Conservation (phyloP, 1,139 yeast genomes). For the Arxiozyma slooffiae region DNA sequence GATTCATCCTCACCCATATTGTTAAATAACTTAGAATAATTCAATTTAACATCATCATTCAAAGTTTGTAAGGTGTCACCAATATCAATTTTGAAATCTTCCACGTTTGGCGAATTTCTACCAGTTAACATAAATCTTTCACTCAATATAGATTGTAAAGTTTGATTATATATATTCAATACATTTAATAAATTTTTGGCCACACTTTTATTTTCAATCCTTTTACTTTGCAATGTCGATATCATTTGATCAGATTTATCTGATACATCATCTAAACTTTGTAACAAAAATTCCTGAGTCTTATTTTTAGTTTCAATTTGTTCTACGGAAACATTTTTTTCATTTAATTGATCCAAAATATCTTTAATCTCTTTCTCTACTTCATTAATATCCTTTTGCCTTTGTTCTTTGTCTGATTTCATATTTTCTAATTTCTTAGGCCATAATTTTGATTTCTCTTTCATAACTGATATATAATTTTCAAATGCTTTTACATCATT, state of each 20-base stretch:
- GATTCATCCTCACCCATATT: neutral
- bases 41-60: constrained; percentile 24
- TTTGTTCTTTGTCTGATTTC: constrained; percentile 41
- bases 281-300: constrained; percentile 42
- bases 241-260: constrained; percentile 34
- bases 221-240: constrained; percentile 38
- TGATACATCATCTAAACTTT: constrained; percentile 42
- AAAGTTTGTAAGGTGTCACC: constrained; percentile 25
- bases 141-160: constrained; percentile 35
- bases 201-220: constrained; percentile 38
- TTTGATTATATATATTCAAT: constrained; percentile 29
- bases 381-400: constrained; percentile 41
- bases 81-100: constrained; percentile 26
- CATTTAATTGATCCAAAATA: constrained; percentile 40
- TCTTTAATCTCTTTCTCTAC: constrained; percentile 39
- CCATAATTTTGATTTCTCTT: constrained; percentile 59
- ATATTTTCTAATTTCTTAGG: constrained; percentile 45
- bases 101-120: constrained; percentile 21
- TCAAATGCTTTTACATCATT: constrained; percentile 63
- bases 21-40: constrained; percentile 1
- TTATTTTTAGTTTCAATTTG: constrained; percentile 52
- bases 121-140: constrained; percentile 28
- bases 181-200: constrained; percentile 43
- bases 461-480: constrained; percentile 60
- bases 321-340: constrained; percentile 48